Base-by-base conservation (phyloP, 2,329 filamentous ascomycete genomes). In the Talaromyces albobiverticillius region DNA sequence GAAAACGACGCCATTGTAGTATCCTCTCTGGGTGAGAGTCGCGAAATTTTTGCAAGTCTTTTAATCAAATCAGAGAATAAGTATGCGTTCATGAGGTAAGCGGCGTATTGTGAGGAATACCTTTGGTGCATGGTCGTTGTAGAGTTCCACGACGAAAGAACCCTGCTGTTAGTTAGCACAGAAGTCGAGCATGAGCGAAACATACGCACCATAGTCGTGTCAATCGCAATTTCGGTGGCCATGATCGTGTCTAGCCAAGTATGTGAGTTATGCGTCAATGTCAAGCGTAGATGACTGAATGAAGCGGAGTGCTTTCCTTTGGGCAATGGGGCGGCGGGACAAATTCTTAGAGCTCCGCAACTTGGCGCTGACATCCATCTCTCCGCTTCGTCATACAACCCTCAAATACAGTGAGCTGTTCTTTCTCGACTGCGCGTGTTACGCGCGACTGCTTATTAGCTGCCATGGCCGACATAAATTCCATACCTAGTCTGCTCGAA, bases 1-100 rank as follows among this genome's bases (percentile, higher is more conserved):
- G 81, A 97, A 93, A 67, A 92, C 76, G 56, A 89, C 84, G 68
- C 76, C 78, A 76, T 94, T 84, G 82, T 96, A 99, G 82, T 96
- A 97, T 62, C 89, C 89, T 62, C 91, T 82, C 58, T 82, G 77
- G 18, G 86, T 84, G 50, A 97, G 89, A 4, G 88, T 89, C 23
- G 81, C 71, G 76, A 97, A 97, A 80, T 97, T 96, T 57, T 81
- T 82, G 82, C 90, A 95, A 22, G 91, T 92, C 71, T 87, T 63
- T 25, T 20, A 26, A 49, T 41, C 3, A 8, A 23, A 34, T 7
- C 10, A 26, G 20, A 20, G n/a, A 49, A 54, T 66, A 38, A 71
- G 60, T 32, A 14, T 9, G 18, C 41, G 14, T 20, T 14, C 14
- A 29, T 13, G 20, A 23, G 9, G 22, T 14, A 36, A 23, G 31